These are phyloP conservation scores for Lentinula aciculospora DNA, from an alignment of 768 basidiomycete species.

Conservation along the genomic window DNA sequence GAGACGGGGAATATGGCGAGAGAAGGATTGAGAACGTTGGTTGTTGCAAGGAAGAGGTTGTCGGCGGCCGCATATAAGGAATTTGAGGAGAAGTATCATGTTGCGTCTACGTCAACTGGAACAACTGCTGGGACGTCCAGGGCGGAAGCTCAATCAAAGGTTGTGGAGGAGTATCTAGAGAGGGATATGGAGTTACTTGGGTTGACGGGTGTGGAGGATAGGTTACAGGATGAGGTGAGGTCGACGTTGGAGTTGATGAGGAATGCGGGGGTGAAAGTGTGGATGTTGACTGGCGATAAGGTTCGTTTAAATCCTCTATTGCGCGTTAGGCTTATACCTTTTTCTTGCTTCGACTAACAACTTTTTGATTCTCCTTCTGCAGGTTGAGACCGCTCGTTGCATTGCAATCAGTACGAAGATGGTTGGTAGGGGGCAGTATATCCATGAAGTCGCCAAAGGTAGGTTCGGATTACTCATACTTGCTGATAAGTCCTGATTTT, in stretches of 20 bases:
- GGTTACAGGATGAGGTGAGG: constrained; percentile 89
- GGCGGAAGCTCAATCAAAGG: constrained; percentile 73
- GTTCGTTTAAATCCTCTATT: no score
- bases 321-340: no score
- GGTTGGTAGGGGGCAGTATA: constrained; percentile 94
- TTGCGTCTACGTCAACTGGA: constrained; percentile 75
- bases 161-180: constrained; percentile 76
- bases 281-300: constrained; percentile 99
- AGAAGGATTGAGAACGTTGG: constrained; percentile 91
- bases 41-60: constrained; percentile 81
- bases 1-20: constrained; percentile 98
- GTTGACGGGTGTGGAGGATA: constrained; percentile 98
- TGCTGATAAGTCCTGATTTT: neutral
- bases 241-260: constrained; percentile 86
- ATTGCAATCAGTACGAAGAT: constrained; percentile 97
- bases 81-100: constrained; percentile 68
- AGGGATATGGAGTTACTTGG: constrained; percentile 88
- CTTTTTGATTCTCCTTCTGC: neutral
- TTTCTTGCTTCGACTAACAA: neutral
- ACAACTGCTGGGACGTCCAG: constrained; percentile 77
- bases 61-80: constrained; percentile 61
- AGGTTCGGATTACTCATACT: constrained; percentile 18
- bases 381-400: constrained; percentile 93
- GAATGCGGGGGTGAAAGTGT: constrained; percentile 97
- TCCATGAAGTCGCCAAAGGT: constrained; percentile 95